Base-by-base conservation (phyloP, 208 protist genomes). In the Leishmania tarentolae region DNA sequence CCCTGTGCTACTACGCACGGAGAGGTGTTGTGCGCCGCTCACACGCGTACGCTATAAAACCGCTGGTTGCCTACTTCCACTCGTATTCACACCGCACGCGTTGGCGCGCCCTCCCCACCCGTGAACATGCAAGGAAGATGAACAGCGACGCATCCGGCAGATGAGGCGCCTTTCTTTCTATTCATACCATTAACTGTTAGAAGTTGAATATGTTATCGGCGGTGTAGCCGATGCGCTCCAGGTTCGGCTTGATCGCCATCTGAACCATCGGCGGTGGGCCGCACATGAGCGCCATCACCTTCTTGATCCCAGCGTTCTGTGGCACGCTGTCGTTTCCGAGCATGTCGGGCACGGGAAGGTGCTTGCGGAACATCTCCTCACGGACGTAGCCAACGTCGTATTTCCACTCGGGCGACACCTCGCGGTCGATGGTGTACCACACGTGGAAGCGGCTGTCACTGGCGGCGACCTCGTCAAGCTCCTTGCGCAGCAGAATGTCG, bases 401-500 rank as follows among this genome's bases (percentile, higher is more conserved):
- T 78, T 75, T 65, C 95, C 97, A 98, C 0, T 84, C 79, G 19
- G 87, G 24, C 7, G 90, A 57, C 35, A 66, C 71, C 0, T 89
- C 82, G 8, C 79, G 57, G 80, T 89, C 88, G 42, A 98, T n/a
- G 3, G 94, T 97, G 85, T 97, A 94, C 90, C 91, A 96, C 11
- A 97, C 85, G 57, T 94, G 79, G 37, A 96, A 83, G 59, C 83
- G 89, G 17, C 86, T 83, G 21, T 88, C 80, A 73, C 88, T 78
- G 52, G 89, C 76, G 73, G 78, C 74, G 35, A 86, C 90, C 76
- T 87, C 87, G 61, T 98, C 97, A 8, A 98, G 88, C 88, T 96
- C 90, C 57, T 93, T 86, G 46, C 94, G 88, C 85, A 98, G 79
- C 44, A 98, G 87, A 85, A 99, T 98, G 80, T 99, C 98, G 0